phyloP scores from a whole-genome alignment of 2,329 filamentous ascomycete genomes.

The Cercospora citrullina region DNA sequence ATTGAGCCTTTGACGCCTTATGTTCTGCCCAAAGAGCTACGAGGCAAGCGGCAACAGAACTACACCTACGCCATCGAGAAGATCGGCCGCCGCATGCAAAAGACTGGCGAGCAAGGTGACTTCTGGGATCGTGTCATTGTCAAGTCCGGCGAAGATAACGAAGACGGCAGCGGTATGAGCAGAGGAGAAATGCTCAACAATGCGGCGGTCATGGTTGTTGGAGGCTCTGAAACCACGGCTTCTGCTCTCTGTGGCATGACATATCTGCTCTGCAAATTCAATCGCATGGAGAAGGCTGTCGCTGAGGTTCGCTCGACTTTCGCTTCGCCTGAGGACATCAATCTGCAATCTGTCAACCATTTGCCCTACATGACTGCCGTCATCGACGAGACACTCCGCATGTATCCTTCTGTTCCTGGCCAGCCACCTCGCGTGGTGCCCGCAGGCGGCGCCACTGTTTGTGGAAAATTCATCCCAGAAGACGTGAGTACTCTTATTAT shows the following conservation, averaged over 20 bases:
- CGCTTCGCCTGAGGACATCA: neutral
- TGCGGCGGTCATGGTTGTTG: neutral
- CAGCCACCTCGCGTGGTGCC: neutral
- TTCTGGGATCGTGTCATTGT: constrained; percentile 24
- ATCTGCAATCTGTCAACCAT: neutral
- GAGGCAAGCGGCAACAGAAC: neutral
- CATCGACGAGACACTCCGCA: neutral
- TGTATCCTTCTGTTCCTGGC: neutral
- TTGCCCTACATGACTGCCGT: neutral
- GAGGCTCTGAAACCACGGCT: neutral
- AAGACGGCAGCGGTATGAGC: constrained; percentile 31
- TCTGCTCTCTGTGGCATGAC: neutral
- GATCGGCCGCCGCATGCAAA: neutral
- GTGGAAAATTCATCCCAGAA: neutral
- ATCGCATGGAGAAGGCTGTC: neutral
- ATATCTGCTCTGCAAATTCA: neutral
- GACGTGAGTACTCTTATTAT: neutral
- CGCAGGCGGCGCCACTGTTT: neutral
- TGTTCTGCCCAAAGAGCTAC: neutral
- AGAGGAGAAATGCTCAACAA: constrained; percentile 23
- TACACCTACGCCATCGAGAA: neutral
- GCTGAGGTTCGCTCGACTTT: neutral
- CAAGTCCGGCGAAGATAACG: constrained; percentile 22
- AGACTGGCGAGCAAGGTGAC: constrained; percentile 9
- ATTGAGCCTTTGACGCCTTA: neutral